These are phyloP conservation scores for Mariannaea elegans DNA, from an alignment of 2,329 filamentous ascomycete species.

Conservation along the genomic window DNA sequence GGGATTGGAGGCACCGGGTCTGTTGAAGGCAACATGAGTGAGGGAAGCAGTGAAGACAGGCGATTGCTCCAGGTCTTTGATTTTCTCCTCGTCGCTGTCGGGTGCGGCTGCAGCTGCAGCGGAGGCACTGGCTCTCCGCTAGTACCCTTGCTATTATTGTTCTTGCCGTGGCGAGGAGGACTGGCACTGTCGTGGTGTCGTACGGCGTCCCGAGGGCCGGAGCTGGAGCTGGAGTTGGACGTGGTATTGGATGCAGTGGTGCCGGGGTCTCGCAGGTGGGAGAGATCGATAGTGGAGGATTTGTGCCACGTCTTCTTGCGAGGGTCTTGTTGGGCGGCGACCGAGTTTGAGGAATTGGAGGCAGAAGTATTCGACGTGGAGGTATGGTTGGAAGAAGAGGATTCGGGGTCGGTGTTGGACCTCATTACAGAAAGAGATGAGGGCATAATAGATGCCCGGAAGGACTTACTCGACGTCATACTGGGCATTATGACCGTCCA, in stretches of 20 bases:
- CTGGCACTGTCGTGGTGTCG: conserved; percentile 27
- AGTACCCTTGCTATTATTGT: conserved; percentile 4
- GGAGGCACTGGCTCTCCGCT: conserved; percentile 33
- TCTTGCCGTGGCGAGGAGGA: conserved; percentile 2
- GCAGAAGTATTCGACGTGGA: conserved; percentile 7
- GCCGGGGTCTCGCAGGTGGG: conserved; percentile 28
- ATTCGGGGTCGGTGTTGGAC: conserved; percentile 42
- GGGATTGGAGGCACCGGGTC: conserved; percentile 39
- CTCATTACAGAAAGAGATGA: conserved; percentile 48
- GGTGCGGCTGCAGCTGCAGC: conserved; percentile 23
- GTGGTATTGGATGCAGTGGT: conserved; percentile 6
- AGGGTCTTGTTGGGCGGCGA: conserved; percentile 18
- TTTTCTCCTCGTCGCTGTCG: conserved; percentile 38
- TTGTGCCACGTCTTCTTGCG: conserved; percentile 39
- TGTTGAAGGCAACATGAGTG: conserved; percentile 48
- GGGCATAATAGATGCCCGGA: conserved; percentile 49
- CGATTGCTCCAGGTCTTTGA: conserved; percentile 49
- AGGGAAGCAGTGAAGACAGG: conserved; percentile 48
- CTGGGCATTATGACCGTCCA: conserved; percentile 46
- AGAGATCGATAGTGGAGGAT: conserved; percentile 36
- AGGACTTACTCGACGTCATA: conserved; percentile 59
- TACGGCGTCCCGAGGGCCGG: conserved; percentile 27
- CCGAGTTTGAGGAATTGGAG: conserved; percentile 21
- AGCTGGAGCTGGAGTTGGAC: conserved; percentile 19
- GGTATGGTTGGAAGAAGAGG: conserved; percentile 16